Conservation (phyloP, 106 monocot genomes). For the Acanthochlamys bracteata region DNA sequence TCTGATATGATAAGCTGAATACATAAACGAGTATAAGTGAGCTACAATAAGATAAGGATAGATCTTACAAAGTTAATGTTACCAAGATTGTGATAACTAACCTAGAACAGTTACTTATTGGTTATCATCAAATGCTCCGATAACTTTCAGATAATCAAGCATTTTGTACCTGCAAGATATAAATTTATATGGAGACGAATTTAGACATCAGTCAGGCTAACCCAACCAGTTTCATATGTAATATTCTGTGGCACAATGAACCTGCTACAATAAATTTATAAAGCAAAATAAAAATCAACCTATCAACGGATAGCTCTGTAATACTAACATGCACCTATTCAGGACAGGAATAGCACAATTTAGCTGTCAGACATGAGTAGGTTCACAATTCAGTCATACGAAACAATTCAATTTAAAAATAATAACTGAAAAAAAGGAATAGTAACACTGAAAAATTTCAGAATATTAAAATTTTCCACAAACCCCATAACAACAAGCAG, state of each 20-base stretch:
- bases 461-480: neutral
- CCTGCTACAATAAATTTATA: too few relatives aligned
- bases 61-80: neutral
- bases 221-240: neutral
- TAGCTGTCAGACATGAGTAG: too few relatives aligned
- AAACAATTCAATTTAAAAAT: too few relatives aligned
- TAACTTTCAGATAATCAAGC: conserved; percentile 94
- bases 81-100: conserved; percentile 7
- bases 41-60: neutral
- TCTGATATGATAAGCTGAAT: conserved; percentile 49
- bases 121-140: conserved; percentile 89
- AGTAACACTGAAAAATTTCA: too few relatives aligned
- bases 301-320: too few relatives aligned
- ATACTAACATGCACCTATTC: too few relatives aligned
- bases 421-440: too few relatives aligned
- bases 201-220: neutral
- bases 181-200: neutral
- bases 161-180: conserved; percentile 81
- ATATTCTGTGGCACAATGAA: too few relatives aligned
- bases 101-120: conserved; percentile 89
- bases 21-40: conserved; percentile 8
- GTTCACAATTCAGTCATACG: too few relatives aligned
- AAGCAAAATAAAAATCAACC: too few relatives aligned
- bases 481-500: neutral
- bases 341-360: too few relatives aligned